phyloP scores from a whole-genome alignment of 768 basidiomycete genomes.

The button mushroom (Agaricus bisporus) region DNA sequence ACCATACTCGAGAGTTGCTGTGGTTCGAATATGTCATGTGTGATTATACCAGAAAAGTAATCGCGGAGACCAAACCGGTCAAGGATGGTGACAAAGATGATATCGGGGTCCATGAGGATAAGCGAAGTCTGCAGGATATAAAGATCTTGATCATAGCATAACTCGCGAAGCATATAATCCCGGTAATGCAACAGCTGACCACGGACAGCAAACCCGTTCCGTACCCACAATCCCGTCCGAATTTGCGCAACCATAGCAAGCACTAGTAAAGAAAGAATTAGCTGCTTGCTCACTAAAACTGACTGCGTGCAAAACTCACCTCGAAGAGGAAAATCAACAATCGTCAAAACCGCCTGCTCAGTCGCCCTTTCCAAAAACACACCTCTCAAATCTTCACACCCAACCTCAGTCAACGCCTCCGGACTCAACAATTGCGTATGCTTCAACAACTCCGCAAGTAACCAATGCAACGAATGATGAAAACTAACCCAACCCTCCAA shows the following conservation, averaged over 20 bases:
- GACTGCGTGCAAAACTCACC: conserved; percentile 40
- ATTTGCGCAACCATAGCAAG: conserved; percentile 92
- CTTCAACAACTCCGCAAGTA: conserved; percentile 84
- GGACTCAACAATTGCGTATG: conserved; percentile 65
- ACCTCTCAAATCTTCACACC: conserved; percentile 50
- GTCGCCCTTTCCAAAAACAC: conserved; percentile 55
- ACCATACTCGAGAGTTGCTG: conserved; percentile 77
- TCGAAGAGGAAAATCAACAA: conserved; percentile 86
- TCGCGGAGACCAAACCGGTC: conserved; percentile 81
- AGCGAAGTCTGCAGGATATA: conserved; percentile 86
- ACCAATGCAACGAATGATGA: conserved; percentile 89
- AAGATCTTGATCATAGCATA: conserved; percentile 93
- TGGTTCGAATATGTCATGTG: conserved; percentile 59
- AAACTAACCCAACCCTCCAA: conserved; percentile 83
- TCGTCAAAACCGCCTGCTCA: conserved; percentile 62
- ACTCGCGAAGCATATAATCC: conserved; percentile 91
- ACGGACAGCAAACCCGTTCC: conserved; percentile 93
- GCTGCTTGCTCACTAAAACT: not conserved
- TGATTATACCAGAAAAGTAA: conserved; percentile 71
- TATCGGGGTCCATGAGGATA: conserved; percentile 69
- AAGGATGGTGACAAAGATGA: conserved; percentile 78
- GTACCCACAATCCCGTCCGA: conserved; percentile 92
- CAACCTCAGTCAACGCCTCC: conserved; percentile 43
- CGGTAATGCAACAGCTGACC: conserved; percentile 95
- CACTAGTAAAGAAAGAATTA: conserved; percentile 38